Conservation (phyloP, 208 protist genomes). For the Leishmania major region DNA sequence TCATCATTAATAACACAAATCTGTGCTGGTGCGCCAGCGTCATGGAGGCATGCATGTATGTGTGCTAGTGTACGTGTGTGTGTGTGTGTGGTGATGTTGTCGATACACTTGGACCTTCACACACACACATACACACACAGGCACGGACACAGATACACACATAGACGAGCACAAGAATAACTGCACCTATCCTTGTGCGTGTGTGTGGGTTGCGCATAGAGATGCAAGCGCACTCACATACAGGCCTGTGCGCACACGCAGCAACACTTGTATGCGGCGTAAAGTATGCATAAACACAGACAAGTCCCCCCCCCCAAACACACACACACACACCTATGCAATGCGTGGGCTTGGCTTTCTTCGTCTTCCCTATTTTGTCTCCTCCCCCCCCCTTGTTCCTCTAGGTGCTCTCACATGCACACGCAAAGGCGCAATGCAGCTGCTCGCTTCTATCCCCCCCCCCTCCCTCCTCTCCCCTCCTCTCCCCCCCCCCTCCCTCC, state of each 20-base stretch:
- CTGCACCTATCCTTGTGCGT: not conserved
- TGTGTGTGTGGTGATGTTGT: slow-evolving; percentile 5
- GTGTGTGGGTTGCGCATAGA: not conserved
- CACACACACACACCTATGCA: not conserved
- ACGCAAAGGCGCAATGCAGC: not conserved
- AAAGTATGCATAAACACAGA: not conserved
- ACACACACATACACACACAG: not conserved
- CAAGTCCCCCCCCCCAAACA: not conserved
- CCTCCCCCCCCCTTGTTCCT: not conserved
- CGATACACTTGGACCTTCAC: slow-evolving; percentile 1
- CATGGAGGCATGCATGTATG: not conserved
- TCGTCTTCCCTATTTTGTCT: not conserved
- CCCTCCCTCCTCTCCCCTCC: not conserved
- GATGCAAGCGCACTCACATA: not conserved
- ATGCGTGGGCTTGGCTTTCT: not conserved
- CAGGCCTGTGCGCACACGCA: not conserved
- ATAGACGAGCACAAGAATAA: not conserved
- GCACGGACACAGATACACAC: not conserved
- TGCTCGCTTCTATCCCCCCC: not conserved
- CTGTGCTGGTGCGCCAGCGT: not conserved
- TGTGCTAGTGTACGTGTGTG: not conserved
- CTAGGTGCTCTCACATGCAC: not conserved
- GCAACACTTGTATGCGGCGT: not conserved
- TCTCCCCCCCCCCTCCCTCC: not conserved
- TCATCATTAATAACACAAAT: slow-evolving; percentile 4